Base-by-base conservation (phyloP, 2,329 filamentous ascomycete species). In the Xylariaceae sp. region DNA sequence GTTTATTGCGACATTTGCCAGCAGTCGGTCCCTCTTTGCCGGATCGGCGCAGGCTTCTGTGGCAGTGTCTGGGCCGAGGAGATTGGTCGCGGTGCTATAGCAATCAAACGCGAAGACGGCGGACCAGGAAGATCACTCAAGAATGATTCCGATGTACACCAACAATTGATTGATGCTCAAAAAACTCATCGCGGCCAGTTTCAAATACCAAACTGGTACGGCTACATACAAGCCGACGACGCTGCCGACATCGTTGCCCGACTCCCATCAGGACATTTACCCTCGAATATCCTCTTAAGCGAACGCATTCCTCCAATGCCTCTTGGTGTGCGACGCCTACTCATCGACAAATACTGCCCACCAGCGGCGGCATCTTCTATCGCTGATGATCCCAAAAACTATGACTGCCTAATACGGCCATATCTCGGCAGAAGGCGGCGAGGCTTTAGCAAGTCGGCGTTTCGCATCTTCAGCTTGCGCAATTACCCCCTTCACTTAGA, bases 401-500 rank as follows among this genome's bases (percentile, higher is more conserved):
- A 68, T n/a, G 71, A 76, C 49, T 81, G 76, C 42, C 62, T 82
- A 0, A 60, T 78, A 11, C 70, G 77, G 1, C 67, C 70, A 0
- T 81, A 80, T 43, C 60, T 81, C 0, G 77, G 77, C 7, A 66
- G 65, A 9, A 57, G 65, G 6, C 53, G 53, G n/a, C 49, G 49
- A 11, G 39, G 44, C n/a, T 12, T 17, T 12, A n/a, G 11, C 31
- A 18, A 30, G 12, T 42, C 35, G 14, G 44, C 32, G 17, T 5
- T 49, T 17, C 47, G 42, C 7, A 48, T 58, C 45, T 74, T 74
- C 52, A 72, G 62, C 15, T 60, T 82, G 0, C 68, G 73, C 1
- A 81, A 82, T 48, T 75, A 71, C 17, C 72, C 71, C 0, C 65
- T 81, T 0, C 69, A 78, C 50, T 14, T 75, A 0, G 70, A 82